phyloP scores from a whole-genome alignment of 495 filamentous ascomycete species.

The Peziza echinospora region DNA sequence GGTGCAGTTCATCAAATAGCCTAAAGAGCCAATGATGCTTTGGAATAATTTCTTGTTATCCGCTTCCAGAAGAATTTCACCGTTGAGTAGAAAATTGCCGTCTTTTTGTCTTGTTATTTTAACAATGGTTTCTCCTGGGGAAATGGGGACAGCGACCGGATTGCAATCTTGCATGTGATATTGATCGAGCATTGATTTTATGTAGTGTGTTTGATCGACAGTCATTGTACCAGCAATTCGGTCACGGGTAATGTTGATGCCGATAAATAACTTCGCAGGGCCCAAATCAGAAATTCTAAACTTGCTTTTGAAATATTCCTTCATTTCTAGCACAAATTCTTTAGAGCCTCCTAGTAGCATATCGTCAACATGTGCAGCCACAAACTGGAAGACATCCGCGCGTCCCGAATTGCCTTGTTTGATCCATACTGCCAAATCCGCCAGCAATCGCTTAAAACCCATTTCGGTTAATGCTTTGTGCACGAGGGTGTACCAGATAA shows the following conservation, averaged over 20 bases:
- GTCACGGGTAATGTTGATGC: neutral
- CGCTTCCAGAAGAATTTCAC: neutral
- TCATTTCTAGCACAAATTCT: neutral
- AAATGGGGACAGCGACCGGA: neutral
- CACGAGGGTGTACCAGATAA: neutral
- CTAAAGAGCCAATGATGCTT: neutral
- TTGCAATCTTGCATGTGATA: constrained; percentile 1
- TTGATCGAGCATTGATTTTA: neutral
- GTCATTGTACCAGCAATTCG: neutral
- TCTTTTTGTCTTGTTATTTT: neutral
- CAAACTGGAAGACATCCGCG: neutral
- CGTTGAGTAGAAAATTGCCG: too few species aligned
- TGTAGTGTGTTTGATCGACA: neutral
- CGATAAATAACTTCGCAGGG: neutral
- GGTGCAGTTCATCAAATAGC: neutral
- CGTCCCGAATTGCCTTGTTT: too few species aligned
- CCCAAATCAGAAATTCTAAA: constrained; percentile 2
- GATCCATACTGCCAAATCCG: neutral
- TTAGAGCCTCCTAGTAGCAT: neutral
- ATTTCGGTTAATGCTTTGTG: neutral
- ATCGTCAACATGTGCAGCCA: neutral
- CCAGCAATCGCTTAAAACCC: neutral
- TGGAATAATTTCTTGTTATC: neutral
- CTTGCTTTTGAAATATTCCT: neutral
- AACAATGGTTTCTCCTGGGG: neutral